Percentiles rank a stretch among this genome's conserved stretches.
Conservation (phyloP, 108 stramenopile species). For the Fistulifera pelliculosa region DNA sequence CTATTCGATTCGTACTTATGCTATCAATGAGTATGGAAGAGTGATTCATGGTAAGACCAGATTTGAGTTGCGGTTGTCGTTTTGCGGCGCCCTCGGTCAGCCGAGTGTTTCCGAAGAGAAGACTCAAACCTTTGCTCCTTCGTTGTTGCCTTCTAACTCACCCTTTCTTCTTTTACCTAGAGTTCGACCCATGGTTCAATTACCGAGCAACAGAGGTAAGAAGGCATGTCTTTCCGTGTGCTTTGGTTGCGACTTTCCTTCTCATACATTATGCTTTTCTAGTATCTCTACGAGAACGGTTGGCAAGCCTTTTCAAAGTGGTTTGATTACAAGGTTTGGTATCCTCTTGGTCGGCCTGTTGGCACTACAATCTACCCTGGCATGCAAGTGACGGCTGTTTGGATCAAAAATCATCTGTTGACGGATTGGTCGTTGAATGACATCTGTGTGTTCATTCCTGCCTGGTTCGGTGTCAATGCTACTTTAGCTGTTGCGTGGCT, state of each 20-base stretch:
- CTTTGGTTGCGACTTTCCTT: too few relatives aligned
- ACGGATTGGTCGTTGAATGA: conserved; percentile 81
- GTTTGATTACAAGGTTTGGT: conserved; percentile 93
- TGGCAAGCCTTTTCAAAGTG: conserved; percentile 65
- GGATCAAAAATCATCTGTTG: conserved; percentile 62
- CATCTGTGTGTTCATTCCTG: conserved; percentile 87
- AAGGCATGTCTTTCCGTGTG: too few relatives aligned
- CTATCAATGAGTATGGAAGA: conserved; percentile 77
- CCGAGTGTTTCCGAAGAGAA: too few relatives aligned
- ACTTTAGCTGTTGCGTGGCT: conserved; percentile 57
- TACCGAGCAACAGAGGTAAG: conserved; percentile 71
- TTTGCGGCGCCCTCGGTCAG: too few relatives aligned
- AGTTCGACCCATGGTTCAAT: conserved; percentile 91
- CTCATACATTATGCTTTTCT: conserved; percentile 1
- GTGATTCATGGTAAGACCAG: conserved; percentile 81
- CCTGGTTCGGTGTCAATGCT: conserved; percentile 83
- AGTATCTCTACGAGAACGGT: conserved; percentile 37
- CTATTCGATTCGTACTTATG: conserved; percentile 70
- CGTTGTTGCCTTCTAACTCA: too few relatives aligned
- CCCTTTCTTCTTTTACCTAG: too few relatives aligned
- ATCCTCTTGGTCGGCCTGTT: conserved; percentile 92
- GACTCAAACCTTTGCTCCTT: too few relatives aligned
- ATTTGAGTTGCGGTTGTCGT: too few relatives aligned
- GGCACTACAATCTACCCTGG: conserved; percentile 99
- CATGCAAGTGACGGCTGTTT: conserved; percentile 91